phyloP scores from a whole-genome alignment of 352 stramenopile species.

The Phytophthora pini region DNA sequence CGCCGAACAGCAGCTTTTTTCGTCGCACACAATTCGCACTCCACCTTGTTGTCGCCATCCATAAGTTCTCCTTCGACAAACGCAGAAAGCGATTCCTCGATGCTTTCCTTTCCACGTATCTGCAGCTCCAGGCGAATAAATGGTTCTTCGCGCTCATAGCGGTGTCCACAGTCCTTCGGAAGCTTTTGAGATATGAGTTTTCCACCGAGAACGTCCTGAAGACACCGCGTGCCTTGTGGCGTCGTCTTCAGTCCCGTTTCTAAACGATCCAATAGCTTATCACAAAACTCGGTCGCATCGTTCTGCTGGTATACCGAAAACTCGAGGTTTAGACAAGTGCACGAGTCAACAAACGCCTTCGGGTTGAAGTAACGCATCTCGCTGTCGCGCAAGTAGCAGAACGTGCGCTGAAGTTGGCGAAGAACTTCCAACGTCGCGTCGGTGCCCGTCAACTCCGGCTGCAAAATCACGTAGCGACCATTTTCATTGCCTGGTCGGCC shows the following conservation, averaged over 20 bases:
- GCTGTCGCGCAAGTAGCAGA: conserved; percentile 88
- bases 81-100: conserved; percentile 96
- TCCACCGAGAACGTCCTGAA: conserved; percentile 77
- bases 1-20: conserved; percentile 97
- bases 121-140: conserved; percentile 98
- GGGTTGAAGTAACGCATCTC: conserved; percentile 88
- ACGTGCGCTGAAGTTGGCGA: conserved; percentile 90
- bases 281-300: conserved; percentile 99
- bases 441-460: conserved; percentile 74
- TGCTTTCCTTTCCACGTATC: conserved; percentile 98
- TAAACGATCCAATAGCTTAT: conserved; percentile 98
- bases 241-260: conserved; percentile 95
- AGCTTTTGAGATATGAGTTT: conserved; percentile 92
- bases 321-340: conserved; percentile 90
- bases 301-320: conserved; percentile 99
- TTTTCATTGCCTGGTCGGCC: conserved; percentile 96
- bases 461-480: conserved; percentile 91
- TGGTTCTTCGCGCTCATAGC: conserved; percentile 96
- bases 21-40: conserved; percentile 97
- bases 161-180: conserved; percentile 88
- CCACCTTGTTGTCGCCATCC: conserved; percentile 99
- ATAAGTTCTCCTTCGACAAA: conserved; percentile 99
- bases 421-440: conserved; percentile 90
- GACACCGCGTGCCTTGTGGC: conserved; percentile 77
- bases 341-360: conserved; percentile 91